Percentiles rank a stretch among this genome's conserved stretches.
phyloP scores from a whole-genome alignment of 805 yeast genomes.

The Brettanomyces custersianus region DNA sequence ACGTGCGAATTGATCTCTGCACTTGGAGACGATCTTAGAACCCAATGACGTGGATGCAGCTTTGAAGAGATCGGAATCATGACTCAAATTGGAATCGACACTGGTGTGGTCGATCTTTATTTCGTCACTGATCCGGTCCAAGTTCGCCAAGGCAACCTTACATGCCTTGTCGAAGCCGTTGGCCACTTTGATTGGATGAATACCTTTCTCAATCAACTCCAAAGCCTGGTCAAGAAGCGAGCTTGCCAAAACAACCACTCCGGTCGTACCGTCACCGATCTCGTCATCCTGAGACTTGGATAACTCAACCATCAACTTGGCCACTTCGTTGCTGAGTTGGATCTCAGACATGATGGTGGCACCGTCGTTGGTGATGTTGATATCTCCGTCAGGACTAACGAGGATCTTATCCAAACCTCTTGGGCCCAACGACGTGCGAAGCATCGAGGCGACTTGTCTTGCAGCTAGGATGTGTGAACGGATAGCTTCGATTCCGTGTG shows the following conservation, averaged over 20 bases:
- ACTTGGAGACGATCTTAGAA: constrained; percentile 88
- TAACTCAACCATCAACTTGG: constrained; percentile 87
- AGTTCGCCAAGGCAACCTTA: constrained; percentile 71
- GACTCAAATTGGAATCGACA: constrained; percentile 21
- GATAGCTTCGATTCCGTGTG: constrained; percentile 74
- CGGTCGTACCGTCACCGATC: constrained; percentile 98
- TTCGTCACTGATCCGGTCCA: constrained; percentile 53
- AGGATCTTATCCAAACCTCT: constrained; percentile 96
- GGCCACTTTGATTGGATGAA: constrained; percentile 94
- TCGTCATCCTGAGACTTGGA: constrained; percentile 96
- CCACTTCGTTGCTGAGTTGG: constrained; percentile 94
- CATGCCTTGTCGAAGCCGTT: constrained; percentile 98
- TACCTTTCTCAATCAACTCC: constrained; percentile 91
- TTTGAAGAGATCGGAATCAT: constrained; percentile 56
- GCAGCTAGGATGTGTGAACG: constrained; percentile 91
- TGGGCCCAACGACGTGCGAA: constrained; percentile 92
- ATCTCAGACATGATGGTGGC: constrained; percentile 93
- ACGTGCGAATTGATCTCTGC: constrained; percentile 86
- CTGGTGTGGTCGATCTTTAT: constrained; percentile 22
- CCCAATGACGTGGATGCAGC: constrained; percentile 95
- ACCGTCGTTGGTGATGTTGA: constrained; percentile 97
- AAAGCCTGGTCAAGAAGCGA: constrained; percentile 90
- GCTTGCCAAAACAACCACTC: constrained; percentile 94
- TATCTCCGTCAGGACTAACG: constrained; percentile 93
- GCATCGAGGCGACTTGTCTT: constrained; percentile 84